Evolutionary conservation across 192 early-diverging fungal genomes (phyloP), one percentile per base, ranked within the genome.

Genomic region (Umbelopsis ramanniana): DNA sequence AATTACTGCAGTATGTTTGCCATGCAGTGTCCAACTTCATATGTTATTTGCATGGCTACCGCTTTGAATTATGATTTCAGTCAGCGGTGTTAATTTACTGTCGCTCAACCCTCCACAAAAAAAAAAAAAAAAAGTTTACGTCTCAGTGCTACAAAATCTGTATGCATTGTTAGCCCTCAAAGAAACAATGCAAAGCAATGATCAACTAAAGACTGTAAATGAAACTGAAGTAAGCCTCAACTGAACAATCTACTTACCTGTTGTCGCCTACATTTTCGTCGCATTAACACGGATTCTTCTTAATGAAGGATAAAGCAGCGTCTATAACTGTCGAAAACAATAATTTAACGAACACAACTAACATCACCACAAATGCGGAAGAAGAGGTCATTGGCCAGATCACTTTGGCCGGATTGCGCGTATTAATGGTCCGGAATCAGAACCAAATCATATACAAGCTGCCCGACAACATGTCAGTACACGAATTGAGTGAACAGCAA

Each of bases 401-500:
- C 11, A 71, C 70, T 19, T 47, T 76, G 6, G 75, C 75, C 6
- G 75, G 75, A 1, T 50, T 76, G 43, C 71, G 53, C 50, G 75
- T 76, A n/a, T 43, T 76, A 26, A 76, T 76, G 75, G 75, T 75
- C n/a, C 72, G 66, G 66, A 80, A 75, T 3, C 72, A 79, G 35
- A 83, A 84, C 71, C 83, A 84, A 38, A 82, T 86, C 53, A 83
- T 86, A 19, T 86, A 86, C 72, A 86, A 83, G 60, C 67, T 86
- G 26, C 81, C 85, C 2, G 85, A 84, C 74, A 84, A 84, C 33
- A 84, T 86, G 85, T 83, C 81, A 0, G 83, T 86, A 17, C 70
- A 76, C 33, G 81, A 81, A 17, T 69, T 86, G 12, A 76, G 73
- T 11, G 67, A 79, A 66, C 81, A 84, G 7, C 83, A 86, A 48